Percentiles rank a stretch among this genome's conserved stretches.
Evolutionary conservation across 139 green algal genomes (phyloP).

Genomic region (Spirogloea muscicola): DNA sequence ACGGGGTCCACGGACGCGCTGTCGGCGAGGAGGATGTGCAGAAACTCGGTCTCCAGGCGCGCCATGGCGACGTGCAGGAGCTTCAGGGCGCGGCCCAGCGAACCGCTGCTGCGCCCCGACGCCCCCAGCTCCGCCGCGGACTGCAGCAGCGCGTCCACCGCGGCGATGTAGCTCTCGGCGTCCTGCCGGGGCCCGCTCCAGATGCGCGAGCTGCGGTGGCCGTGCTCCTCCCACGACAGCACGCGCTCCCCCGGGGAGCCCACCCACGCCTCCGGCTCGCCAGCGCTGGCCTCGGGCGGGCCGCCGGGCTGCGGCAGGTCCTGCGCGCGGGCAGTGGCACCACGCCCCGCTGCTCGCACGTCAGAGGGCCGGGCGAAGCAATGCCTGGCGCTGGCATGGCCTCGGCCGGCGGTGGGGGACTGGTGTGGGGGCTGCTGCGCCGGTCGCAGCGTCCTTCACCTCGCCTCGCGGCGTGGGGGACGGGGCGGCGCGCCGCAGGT

Average conservation of each 20-base stretch:
- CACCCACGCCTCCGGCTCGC: too few species aligned
- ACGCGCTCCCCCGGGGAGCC: too few species aligned
- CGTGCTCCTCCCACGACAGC: too few species aligned
- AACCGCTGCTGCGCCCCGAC: neutral
- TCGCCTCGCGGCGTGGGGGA: neutral
- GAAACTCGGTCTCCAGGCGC: constrained; percentile 23
- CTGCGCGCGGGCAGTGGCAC: neutral
- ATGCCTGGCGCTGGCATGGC: neutral
- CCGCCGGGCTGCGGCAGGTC: neutral
- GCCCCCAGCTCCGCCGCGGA: neutral
- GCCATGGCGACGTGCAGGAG: neutral
- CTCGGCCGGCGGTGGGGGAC: neutral
- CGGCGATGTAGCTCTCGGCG: constrained; percentile 9
- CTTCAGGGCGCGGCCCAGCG: neutral
- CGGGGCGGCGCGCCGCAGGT: too few species aligned
- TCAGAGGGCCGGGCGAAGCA: neutral
- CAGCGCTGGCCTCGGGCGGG: neutral
- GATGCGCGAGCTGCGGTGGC: too few species aligned
- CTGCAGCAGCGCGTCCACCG: constrained; percentile 9
- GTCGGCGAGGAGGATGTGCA: constrained; percentile 1
- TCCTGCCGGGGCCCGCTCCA: constrained; percentile 4
- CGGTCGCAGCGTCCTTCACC: too few species aligned
- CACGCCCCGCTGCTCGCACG: neutral
- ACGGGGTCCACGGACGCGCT: neutral
- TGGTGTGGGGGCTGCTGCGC: too few species aligned